Base-by-base conservation (phyloP, 2,329 filamentous ascomycete species). In the Colletotrichum plurivorum region DNA sequence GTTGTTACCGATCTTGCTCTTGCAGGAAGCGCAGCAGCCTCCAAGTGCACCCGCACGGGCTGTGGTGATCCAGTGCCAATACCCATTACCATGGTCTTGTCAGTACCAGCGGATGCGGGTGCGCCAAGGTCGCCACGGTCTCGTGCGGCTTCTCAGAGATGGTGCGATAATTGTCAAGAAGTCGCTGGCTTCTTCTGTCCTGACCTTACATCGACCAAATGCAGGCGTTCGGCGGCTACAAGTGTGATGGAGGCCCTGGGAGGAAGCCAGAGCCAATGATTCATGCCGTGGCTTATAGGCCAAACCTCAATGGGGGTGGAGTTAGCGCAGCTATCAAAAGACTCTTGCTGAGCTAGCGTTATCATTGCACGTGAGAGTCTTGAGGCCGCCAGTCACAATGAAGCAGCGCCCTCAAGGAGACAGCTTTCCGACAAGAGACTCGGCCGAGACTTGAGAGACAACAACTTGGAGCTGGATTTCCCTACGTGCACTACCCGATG, bases 151-250 rank as follows among this genome's bases (percentile, higher is more conserved):
- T 55, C n/a, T 16, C 10, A 20, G 13, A 36, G 31, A 45, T 51
- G 56, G 43, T 16, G 27, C 22, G 54, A 69, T 36, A 31, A 46
- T 16, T 45, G 48, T 51, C 31, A 25, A 66, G 27, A 36, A 51
- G n/a, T 46, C 9, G 25, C 25, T 20, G 36, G 59, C 16, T 9
- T 27, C 52, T 43, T 67, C 31, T 36, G 31, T 36, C 10, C 31
- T 66, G 49, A 39, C 53, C 58, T 43, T 53, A 20, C 67, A 61
- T 51, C 18, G 45, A 56, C 57, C 55, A 56, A 69, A 54, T 67
- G 45, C 63, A 52, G 57, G 45, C 20, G 22, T 49, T 39, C 27
- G 45, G 60, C 46, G 56, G 56, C 39, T 61, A 56, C 20, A 46
- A 43, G 59, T 54, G 63, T 52, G 63, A 58, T 53, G 18, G 49